Percentiles rank a stretch among this genome's conserved stretches.
These are phyloP conservation scores for Carex myosuroides DNA, from an alignment of 176 grass and related monocot species.

Conservation along the genomic window DNA sequence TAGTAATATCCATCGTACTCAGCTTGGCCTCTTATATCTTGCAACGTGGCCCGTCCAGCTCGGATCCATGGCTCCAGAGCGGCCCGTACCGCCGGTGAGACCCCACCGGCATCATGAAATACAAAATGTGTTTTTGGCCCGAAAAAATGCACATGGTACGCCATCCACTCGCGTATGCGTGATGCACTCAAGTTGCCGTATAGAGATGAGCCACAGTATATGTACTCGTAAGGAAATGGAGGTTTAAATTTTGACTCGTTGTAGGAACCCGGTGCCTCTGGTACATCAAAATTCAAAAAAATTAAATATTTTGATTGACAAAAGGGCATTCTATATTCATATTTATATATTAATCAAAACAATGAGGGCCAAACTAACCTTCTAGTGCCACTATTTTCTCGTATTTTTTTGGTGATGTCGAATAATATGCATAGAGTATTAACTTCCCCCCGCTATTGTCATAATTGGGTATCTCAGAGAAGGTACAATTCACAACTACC, in stretches of 20 bases:
- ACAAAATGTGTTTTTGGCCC: constrained; percentile 76
- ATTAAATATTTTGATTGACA: background rate
- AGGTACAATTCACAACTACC: constrained; percentile 95
- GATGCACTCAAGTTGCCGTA: constrained; percentile 62
- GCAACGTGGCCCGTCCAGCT: constrained; percentile 74
- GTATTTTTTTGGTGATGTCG: constrained; percentile 16
- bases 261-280: constrained; percentile 50
- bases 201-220: constrained; percentile 88
- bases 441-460: constrained; percentile 60
- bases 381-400: constrained; percentile 69
- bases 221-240: constrained; percentile 65
- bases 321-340: too few species aligned
- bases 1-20: constrained; percentile 80
- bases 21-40: constrained; percentile 77
- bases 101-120: constrained; percentile 85
- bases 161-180: constrained; percentile 85
- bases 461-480: constrained; percentile 48
- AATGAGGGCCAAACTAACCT: background rate
- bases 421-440: constrained; percentile 71
- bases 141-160: constrained; percentile 87
- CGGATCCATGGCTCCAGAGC: constrained; percentile 66
- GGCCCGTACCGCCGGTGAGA: constrained; percentile 43
- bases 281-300: background rate
- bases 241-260: constrained; percentile 47
- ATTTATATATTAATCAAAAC: background rate